These are phyloP conservation scores for Coffea humblotiana DNA, from an alignment of 305 asterid species.

Conservation along the genomic window DNA sequence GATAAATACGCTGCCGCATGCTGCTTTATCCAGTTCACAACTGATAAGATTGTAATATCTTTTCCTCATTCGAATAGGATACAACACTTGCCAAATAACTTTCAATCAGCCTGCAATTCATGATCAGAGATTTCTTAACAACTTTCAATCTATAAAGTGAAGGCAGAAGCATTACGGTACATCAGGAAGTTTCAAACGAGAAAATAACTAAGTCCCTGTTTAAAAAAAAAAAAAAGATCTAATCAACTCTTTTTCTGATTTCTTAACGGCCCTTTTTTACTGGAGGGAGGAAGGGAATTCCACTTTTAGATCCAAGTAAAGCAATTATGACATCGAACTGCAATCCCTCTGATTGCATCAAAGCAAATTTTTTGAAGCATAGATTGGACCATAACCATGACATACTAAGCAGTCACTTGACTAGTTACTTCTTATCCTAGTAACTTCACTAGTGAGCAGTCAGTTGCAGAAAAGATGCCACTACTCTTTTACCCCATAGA, in stretches of 20 bases:
- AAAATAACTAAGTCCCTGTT: too few species aligned
- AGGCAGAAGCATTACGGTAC: background rate
- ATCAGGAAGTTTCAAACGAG: background rate
- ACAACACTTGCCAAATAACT: background rate
- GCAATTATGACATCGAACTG: background rate
- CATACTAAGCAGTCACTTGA: background rate
- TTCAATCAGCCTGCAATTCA: background rate
- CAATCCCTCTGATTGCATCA: background rate
- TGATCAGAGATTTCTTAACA: background rate
- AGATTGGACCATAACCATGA: background rate
- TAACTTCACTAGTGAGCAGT: background rate
- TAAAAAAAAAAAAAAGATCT: too few species aligned
- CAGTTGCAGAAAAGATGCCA: background rate
- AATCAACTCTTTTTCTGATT: too few species aligned
- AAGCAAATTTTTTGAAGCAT: background rate
- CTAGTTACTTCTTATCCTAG: too few species aligned
- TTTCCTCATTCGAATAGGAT: background rate
- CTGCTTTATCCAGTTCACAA: background rate
- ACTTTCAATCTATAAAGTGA: background rate
- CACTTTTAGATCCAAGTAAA: background rate
- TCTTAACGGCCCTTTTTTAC: too few species aligned
- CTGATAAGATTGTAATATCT: background rate
- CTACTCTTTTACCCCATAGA: background rate
- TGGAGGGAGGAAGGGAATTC: too few species aligned
- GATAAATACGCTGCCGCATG: background rate